These are phyloP conservation scores for Cetraspora pellucida DNA, from an alignment of 192 early-diverging fungal genomes.

Conservation along the genomic window DNA sequence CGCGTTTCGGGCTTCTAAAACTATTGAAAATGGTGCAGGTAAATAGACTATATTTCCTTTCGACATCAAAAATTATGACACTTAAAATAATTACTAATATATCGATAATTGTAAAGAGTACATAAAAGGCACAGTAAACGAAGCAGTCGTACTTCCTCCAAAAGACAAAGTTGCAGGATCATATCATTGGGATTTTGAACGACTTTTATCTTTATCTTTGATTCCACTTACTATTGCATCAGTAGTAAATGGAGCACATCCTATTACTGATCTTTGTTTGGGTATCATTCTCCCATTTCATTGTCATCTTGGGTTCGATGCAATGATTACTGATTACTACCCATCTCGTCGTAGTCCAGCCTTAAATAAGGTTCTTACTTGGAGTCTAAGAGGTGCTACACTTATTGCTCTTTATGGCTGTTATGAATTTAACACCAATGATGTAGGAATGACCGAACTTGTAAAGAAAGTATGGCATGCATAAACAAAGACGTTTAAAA, in stretches of 20 bases:
- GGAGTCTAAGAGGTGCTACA: slow-evolving; percentile 70
- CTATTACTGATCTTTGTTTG: slow-evolving; percentile 86
- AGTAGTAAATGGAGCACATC: slow-evolving; percentile 76
- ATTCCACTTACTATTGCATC: slow-evolving; percentile 80
- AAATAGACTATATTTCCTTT: too few relatives aligned
- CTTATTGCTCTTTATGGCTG: slow-evolving; percentile 78
- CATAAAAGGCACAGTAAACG: slow-evolving; percentile 29
- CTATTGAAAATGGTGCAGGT: slow-evolving; percentile 30
- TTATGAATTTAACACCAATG: slow-evolving; percentile 95
- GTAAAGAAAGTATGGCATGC: slow-evolving; percentile 85
- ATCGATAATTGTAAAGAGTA: background rate
- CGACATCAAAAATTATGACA: too few relatives aligned
- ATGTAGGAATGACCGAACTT: slow-evolving; percentile 91
- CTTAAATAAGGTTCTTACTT: slow-evolving; percentile 63
- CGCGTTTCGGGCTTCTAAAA: too few relatives aligned
- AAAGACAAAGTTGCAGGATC: slow-evolving; percentile 76
- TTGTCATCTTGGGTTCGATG: slow-evolving; percentile 82
- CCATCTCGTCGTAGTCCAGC: slow-evolving; percentile 64
- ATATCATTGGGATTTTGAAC: slow-evolving; percentile 97
- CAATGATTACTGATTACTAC: slow-evolving; percentile 83
- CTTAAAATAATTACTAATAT: background rate
- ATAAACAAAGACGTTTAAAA: slow-evolving; percentile 43
- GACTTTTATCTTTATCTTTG: slow-evolving; percentile 73
- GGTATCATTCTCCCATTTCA: slow-evolving; percentile 91
- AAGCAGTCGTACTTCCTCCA: slow-evolving; percentile 18